Evolutionary conservation across 1,284 basidiomycete species (phyloP).

Genomic region (Vanrija pseudolonga): DNA sequence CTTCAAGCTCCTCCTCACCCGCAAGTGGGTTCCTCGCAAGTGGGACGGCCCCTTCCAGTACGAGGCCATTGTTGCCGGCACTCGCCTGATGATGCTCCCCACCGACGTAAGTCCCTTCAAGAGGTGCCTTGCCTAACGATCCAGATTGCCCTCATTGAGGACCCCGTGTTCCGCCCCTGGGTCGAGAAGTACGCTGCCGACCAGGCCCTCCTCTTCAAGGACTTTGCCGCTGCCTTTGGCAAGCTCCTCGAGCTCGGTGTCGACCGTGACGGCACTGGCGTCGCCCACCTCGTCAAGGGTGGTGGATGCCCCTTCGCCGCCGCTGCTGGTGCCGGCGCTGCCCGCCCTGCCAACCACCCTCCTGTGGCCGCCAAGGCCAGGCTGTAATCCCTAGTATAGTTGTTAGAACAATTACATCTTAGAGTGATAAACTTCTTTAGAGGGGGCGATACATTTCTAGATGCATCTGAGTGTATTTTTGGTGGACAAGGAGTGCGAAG

Average conservation of each 20-base stretch:
- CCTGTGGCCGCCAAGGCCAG: conserved; percentile 1
- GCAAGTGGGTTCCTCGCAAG: conserved; percentile 54
- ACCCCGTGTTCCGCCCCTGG: conserved; percentile 47
- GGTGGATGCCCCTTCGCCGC: conserved; percentile 46
- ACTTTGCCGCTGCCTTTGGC: conserved; percentile 53
- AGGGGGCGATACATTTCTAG: no score
- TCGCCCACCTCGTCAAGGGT: conserved; percentile 44
- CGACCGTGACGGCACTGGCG: conserved; percentile 45
- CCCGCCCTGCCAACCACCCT: conserved; percentile 3
- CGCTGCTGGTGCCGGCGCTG: conserved; percentile 5
- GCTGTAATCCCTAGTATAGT: conserved; percentile 2
- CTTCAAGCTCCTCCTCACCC: conserved; percentile 52
- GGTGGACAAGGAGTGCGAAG: no score
- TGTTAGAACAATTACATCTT: not conserved
- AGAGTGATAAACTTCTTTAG: no score
- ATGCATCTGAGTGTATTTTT: no score
- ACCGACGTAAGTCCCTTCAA: conserved; percentile 41
- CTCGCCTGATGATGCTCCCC: conserved; percentile 58
- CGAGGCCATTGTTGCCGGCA: conserved; percentile 50
- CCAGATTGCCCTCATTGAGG: conserved; percentile 50
- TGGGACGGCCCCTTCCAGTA: conserved; percentile 56
- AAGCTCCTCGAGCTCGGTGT: conserved; percentile 52
- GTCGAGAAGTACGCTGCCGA: conserved; percentile 55
- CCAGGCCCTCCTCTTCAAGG: conserved; percentile 55
- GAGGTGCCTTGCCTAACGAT: conserved; percentile 8